These are phyloP conservation scores for Lichtheimia corymbifera DNA, from an alignment of 371 early-diverging fungal species.

Conservation along the genomic window DNA sequence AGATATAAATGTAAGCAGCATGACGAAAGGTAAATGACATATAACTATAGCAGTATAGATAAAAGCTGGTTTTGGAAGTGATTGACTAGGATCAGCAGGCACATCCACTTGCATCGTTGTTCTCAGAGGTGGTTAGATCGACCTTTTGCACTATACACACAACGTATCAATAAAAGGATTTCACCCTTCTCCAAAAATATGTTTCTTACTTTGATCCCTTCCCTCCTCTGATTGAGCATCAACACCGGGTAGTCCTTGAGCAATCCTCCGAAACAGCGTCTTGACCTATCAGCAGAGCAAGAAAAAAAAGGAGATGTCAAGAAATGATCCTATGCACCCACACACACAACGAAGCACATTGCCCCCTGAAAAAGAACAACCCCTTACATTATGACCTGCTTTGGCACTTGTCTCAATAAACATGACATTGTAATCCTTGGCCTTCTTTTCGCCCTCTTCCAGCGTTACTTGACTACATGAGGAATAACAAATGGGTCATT, in stretches of 20 bases:
- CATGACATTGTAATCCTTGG: conserved; percentile 92
- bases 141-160: conserved; percentile 37
- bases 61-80: too few relatives aligned
- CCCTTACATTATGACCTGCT: conserved; percentile 87
- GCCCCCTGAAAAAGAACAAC: not conserved
- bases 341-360: not conserved
- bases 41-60: too few relatives aligned
- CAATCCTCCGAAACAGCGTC: conserved; percentile 92
- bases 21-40: too few relatives aligned
- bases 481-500: not conserved
- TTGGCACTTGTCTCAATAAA: conserved; percentile 98
- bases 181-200: not conserved
- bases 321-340: not conserved
- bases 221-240: conserved; percentile 52
- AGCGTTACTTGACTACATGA: conserved; percentile 79
- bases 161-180: not conserved
- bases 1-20: too few relatives aligned
- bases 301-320: not conserved
- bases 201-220: conserved; percentile 41
- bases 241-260: conserved; percentile 92
- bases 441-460: conserved; percentile 95
- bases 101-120: conserved; percentile 31
- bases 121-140: conserved; percentile 24
- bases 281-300: conserved; percentile 62
- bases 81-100: conserved; percentile 25